Base-by-base conservation (phyloP, 441 rosid genomes). In the Brassica balearica region DNA sequence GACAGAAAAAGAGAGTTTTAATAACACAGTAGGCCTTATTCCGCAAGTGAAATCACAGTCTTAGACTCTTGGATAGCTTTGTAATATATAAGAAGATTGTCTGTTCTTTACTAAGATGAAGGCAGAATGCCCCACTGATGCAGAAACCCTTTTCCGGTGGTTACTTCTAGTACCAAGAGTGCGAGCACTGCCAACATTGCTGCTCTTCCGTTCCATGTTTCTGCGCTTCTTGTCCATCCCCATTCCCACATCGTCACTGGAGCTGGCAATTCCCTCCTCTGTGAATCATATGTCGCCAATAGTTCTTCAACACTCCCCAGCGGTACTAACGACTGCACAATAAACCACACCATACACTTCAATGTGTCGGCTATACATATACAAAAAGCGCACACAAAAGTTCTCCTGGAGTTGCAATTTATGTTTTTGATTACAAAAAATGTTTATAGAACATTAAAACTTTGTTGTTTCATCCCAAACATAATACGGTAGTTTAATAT, bases 181-280 rank as follows among this genome's bases (percentile, higher is more conserved):
- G 93, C 91, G n/a, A 96, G 83, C 76, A 94, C 98, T 6, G 97
- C 98, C 69, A 96, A 82, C 99, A 96, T 93, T 67, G 99, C 99
- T 19, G 99, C 98, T 85, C 99, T 85, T 69, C 98, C 97, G 14
- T 96, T 96, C 99, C 99, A 94, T 46, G 99, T 96, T 81, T 96
- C 99, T 0, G 99, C 99, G 83, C 99, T 96, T 86, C 82, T 92
- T 4, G 98, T 96, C 98, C 98, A 96, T 76, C 99, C 98, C 99
- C 98, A 93, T 85, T 96, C 98, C 99, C 99, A 96, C 63, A 96
- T 80, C 0, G 87, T 89, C 81, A 96, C 99, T 0, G 97, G 99
- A 0, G 99, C 85, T 36, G 97, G 99, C 58, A 96, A 86, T 83
- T 89, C 98, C 46, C 91, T 83, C 12, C 98, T 94, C 72, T 91